These are phyloP conservation scores for Colletotrichum orbiculare DNA, from an alignment of 2,329 filamentous ascomycete species.

Conservation along the genomic window DNA sequence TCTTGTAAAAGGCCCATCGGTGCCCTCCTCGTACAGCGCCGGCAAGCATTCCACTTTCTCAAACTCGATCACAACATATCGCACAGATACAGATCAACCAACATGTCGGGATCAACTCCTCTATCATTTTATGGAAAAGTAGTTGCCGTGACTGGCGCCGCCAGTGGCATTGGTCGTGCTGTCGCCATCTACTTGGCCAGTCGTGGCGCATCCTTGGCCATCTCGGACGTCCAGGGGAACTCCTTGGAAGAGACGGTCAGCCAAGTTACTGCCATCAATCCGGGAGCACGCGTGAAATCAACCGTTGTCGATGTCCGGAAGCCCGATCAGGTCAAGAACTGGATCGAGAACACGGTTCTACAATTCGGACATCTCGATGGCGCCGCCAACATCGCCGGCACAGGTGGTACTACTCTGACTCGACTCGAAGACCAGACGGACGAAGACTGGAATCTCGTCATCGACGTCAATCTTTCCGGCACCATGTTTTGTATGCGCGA, in stretches of 20 bases:
- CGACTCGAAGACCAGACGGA: constrained; percentile 39
- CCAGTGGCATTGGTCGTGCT: constrained; percentile 60
- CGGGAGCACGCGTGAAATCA: constrained; percentile 8
- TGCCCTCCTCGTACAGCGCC: too few relatives aligned
- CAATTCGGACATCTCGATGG: constrained; percentile 48
- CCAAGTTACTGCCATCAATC: neutral
- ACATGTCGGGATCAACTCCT: neutral
- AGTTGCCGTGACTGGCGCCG: constrained; percentile 60
- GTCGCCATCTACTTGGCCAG: constrained; percentile 55
- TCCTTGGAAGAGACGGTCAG: constrained; percentile 43
- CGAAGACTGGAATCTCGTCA: constrained; percentile 41
- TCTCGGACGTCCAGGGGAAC: constrained; percentile 57
- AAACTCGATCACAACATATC: neutral
- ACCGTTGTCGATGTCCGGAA: constrained; percentile 44
- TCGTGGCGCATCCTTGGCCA: constrained; percentile 56
- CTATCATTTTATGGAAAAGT: constrained; percentile 48
- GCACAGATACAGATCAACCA: neutral
- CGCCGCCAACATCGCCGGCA: constrained; percentile 52
- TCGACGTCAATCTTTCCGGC: constrained; percentile 43
- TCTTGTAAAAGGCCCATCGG: too few relatives aligned
- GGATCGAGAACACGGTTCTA: constrained; percentile 46
- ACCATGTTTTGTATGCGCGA: constrained; percentile 44
- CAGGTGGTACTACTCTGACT: constrained; percentile 39
- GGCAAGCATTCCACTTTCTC: too few relatives aligned
- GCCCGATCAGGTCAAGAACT: constrained; percentile 44